phyloP scores from a whole-genome alignment of 257 asterid species.

The Capsicum chinense region DNA sequence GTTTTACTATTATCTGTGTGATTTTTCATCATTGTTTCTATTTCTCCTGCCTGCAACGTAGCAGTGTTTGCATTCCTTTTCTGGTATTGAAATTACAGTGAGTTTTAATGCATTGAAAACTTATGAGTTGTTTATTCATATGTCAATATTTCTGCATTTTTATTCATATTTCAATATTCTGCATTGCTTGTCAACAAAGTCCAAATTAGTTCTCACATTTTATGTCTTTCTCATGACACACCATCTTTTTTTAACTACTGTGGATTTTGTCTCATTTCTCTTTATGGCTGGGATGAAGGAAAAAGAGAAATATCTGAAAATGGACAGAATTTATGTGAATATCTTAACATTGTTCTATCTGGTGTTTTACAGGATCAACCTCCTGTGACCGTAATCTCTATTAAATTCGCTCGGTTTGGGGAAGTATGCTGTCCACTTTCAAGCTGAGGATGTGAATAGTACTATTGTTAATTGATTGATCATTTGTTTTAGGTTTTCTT shows the following conservation, averaged over 20 bases:
- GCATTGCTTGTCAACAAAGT: neutral
- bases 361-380: constrained; percentile 46
- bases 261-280: neutral
- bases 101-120: neutral
- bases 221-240: neutral
- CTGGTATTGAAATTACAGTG: constrained; percentile 3
- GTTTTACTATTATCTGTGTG: neutral
- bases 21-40: neutral
- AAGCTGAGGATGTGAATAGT: constrained; percentile 74
- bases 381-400: constrained; percentile 55
- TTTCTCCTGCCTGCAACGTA: neutral
- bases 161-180: neutral
- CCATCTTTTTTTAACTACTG: constrained; percentile 5
- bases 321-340: neutral
- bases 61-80: neutral
- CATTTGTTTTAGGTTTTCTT: neutral
- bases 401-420: constrained; percentile 68
- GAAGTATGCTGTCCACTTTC: constrained; percentile 63
- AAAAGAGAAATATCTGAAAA: neutral
- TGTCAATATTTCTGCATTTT: too few species aligned
- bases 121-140: neutral
- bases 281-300: constrained; percentile 14
- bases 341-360: constrained; percentile 28
- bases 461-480: neutral
- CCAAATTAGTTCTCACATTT: neutral